A percentile compares a stretch with the other conserved stretches of the same genome.
These are phyloP conservation scores for Ceratocystis variospora DNA, from an alignment of 2,329 filamentous ascomycete genomes.

Conservation along the genomic window DNA sequence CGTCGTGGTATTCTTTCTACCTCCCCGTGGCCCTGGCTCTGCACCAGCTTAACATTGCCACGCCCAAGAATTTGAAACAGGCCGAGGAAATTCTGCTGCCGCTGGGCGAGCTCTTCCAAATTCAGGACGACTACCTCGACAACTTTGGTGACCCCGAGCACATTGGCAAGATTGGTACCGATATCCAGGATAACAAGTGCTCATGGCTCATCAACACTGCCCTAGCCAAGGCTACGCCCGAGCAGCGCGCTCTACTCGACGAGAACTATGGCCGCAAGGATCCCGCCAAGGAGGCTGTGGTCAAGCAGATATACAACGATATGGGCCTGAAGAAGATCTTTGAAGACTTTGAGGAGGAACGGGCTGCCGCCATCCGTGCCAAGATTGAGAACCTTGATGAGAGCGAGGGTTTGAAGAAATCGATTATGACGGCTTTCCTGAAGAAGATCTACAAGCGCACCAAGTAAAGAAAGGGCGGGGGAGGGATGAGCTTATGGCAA, in stretches of 20 bases:
- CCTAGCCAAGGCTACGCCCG: slow-evolving; percentile 60
- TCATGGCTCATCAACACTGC: slow-evolving; percentile 97
- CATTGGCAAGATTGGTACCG: slow-evolving; percentile 97
- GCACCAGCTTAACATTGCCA: slow-evolving; percentile 71
- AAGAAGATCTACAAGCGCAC: slow-evolving; percentile 96
- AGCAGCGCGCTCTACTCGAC: slow-evolving; percentile 78
- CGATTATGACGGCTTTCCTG: slow-evolving; percentile 78
- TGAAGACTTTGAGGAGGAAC: slow-evolving; percentile 77
- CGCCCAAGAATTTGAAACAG: slow-evolving; percentile 75
- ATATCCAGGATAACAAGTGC: slow-evolving; percentile 99
- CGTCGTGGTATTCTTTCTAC: slow-evolving; percentile 98
- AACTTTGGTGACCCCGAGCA: slow-evolving; percentile 86
- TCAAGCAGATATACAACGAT: slow-evolving; percentile 83
- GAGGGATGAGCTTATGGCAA: no score
- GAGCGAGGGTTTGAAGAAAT: slow-evolving; percentile 76
- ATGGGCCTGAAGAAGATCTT: slow-evolving; percentile 73
- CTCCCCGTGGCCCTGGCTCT: slow-evolving; percentile 86
- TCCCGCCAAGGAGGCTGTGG: slow-evolving; percentile 60
- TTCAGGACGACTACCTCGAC: slow-evolving; percentile 98
- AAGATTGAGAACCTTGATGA: slow-evolving; percentile 75
- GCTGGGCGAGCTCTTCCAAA: slow-evolving; percentile 97
- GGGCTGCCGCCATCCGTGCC: slow-evolving; percentile 59
- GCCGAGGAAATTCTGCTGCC: slow-evolving; percentile 88
- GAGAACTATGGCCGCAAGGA: slow-evolving; percentile 93
- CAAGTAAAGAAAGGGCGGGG: slow-evolving; percentile 46